A percentile compares a stretch with the other conserved stretches of the same genome.
These are phyloP conservation scores for Colletotrichum horii DNA, from an alignment of 2,329 filamentous ascomycete species.

Conservation along the genomic window DNA sequence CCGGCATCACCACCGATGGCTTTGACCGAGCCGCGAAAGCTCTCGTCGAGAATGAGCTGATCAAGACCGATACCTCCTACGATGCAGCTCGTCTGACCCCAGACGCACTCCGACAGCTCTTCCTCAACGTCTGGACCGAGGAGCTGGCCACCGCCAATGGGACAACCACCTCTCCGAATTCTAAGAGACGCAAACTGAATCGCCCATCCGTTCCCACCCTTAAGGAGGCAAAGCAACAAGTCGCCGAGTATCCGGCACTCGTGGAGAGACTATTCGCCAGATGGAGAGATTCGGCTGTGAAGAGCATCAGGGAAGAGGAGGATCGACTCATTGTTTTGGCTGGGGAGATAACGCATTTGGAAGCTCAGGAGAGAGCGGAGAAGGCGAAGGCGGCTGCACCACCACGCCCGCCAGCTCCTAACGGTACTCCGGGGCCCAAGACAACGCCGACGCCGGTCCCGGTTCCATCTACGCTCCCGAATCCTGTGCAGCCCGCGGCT, in stretches of 20 bases:
- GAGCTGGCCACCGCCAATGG: constrained; percentile 65
- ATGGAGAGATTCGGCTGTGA: constrained; percentile 74
- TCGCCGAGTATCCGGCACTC: constrained; percentile 71
- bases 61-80: constrained; percentile 74
- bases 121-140: constrained; percentile 76
- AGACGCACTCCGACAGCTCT: constrained; percentile 80
- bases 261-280: constrained; percentile 76
- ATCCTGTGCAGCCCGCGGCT: not conserved
- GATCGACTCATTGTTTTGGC: constrained; percentile 66
- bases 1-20: constrained; percentile 68
- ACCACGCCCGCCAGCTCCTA: not conserved
- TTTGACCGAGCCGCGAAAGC: constrained; percentile 77
- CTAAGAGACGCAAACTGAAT: constrained; percentile 77
- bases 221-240: constrained; percentile 69
- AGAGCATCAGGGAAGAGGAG: constrained; percentile 78
- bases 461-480: not conserved
- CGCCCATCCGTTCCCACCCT: constrained; percentile 68
- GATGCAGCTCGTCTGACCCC: constrained; percentile 77
- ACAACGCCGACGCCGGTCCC: constrained; percentile 9
- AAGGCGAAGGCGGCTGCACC: constrained; percentile 14
- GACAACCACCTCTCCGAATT: constrained; percentile 51
- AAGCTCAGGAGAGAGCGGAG: constrained; percentile 46
- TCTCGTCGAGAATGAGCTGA: constrained; percentile 74
- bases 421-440: not conserved
- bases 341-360: constrained; percentile 71